Evolutionary conservation across 2,329 filamentous ascomycete genomes (phyloP), one percentile per base, ranked within the genome.

Genomic region (Monosporascus sp.): DNA sequence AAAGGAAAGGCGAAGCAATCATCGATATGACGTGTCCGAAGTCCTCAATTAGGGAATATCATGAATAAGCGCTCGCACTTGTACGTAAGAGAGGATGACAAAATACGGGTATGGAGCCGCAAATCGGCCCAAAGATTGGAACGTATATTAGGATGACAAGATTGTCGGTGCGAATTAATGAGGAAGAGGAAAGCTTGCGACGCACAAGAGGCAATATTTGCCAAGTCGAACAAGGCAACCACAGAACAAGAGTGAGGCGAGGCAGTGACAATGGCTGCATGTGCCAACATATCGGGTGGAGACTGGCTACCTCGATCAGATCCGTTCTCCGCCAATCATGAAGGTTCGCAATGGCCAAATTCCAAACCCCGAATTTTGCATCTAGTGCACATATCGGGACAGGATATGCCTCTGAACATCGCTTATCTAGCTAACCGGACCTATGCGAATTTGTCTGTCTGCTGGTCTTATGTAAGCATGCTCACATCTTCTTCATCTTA

Each of bases 201-300:
- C 4, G 5, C 31, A 35, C 9, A 35, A 35, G 31, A 35, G 31
- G 31, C 11, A 14, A 35, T 14, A 35, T 18, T 15, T 40, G 17
- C 11, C 24, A 26, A 43, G 49, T 24, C 17, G 9, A 43, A 17
- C 17, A 46, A 51, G 49, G 49, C 49, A 51, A 47, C 49, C 49
- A 46, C 26, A 8, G 17, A 11, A 17, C 31, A 43, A 7, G 9
- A 26, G 15, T 37, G 11, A 28, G 48, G n/a, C 9, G 26, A 11
- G 37, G 1, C 17, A 11, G 37, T 5, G 7, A 18, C 15, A 40
- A 18, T 18, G 37, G 18, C 7, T 18, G 37, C 18, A 5, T 7
- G 17, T 41, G 18, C 18, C 17, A n/a, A 41, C 43, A 46, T n/a
- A 15, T 46, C 24, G 31, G 43, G 43, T 46, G 43, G 43, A 35